phyloP scores from a whole-genome alignment of 768 basidiomycete genomes.

The Tricholomella constricta region DNA sequence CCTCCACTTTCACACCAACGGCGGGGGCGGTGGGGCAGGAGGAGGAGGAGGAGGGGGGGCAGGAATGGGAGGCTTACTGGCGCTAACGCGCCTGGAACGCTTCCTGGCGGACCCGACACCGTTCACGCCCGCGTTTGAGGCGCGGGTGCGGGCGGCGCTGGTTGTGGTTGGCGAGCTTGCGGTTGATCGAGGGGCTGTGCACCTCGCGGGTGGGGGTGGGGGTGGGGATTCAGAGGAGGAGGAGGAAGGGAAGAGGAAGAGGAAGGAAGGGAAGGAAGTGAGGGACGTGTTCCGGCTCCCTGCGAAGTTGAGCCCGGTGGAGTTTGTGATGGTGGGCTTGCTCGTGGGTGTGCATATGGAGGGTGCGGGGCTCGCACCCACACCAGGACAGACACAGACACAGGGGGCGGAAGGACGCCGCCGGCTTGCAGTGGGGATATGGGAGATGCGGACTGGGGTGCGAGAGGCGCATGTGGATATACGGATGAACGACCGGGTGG shows the following conservation, averaged over 20 bases:
- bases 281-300: constrained; percentile 9
- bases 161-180: constrained; percentile 11
- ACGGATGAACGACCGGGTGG: constrained; percentile 59
- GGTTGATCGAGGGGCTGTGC: background rate
- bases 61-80: constrained; percentile 12
- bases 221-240: constrained; percentile 37
- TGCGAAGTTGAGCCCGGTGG: constrained; percentile 64
- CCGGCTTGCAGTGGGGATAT: constrained; percentile 9
- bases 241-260: too few relatives aligned
- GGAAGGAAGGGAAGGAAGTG: background rate
- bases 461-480: constrained; percentile 62
- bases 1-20: constrained; percentile 48
- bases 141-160: background rate
- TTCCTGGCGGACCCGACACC: constrained; percentile 9
- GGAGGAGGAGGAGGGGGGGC: too few relatives aligned
- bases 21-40: too few relatives aligned
- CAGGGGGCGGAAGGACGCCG: constrained; percentile 4
- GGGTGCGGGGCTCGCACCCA: constrained; percentile 1
- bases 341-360: constrained; percentile 55
- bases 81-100: constrained; percentile 28
- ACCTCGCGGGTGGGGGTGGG: background rate
- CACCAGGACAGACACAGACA: background rate
- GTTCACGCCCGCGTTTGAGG: constrained; percentile 5
- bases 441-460: constrained; percentile 54
- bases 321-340: constrained; percentile 60